Percentiles rank a stretch among this genome's conserved stretches.
These are phyloP conservation scores for Suillus clintonianus DNA, from an alignment of 768 basidiomycete species.

Conservation along the genomic window DNA sequence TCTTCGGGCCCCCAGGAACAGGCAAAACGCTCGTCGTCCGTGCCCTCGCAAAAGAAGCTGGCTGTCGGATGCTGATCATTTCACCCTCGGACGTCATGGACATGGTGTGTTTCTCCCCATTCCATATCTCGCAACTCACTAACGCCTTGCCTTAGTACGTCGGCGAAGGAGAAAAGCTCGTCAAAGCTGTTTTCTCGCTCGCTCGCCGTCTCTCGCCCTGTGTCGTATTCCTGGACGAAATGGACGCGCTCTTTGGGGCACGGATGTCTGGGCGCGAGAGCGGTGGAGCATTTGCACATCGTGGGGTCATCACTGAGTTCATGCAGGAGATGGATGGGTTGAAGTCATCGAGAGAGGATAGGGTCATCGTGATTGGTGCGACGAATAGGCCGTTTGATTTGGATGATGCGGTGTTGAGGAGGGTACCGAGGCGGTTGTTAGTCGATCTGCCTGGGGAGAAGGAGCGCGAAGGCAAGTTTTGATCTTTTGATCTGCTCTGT, in stretches of 20 bases:
- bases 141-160: slow-evolving; percentile 58
- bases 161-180: slow-evolving; percentile 88
- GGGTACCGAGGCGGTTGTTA: slow-evolving; percentile 82
- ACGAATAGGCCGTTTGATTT: slow-evolving; percentile 91
- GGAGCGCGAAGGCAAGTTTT: slow-evolving; percentile 74
- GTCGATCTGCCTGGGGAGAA: slow-evolving; percentile 87
- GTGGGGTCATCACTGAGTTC: slow-evolving; percentile 88
- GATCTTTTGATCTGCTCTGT: not conserved
- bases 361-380: slow-evolving; percentile 89
- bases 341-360: slow-evolving; percentile 74
- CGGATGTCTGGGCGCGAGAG: slow-evolving; percentile 75
- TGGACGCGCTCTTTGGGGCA: slow-evolving; percentile 90
- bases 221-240: slow-evolving; percentile 93
- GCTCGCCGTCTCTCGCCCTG: slow-evolving; percentile 87
- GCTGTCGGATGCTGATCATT: slow-evolving; percentile 88
- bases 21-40: slow-evolving; percentile 90
- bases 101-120: slow-evolving; percentile 58
- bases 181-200: slow-evolving; percentile 84
- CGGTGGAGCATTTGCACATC: slow-evolving; percentile 79
- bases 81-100: slow-evolving; percentile 96
- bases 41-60: slow-evolving; percentile 91
- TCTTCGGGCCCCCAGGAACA: slow-evolving; percentile 93
- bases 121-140: slow-evolving; percentile 5
- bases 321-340: slow-evolving; percentile 98
- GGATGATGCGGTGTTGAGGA: slow-evolving; percentile 89